A percentile compares a stretch with the other conserved stretches of the same genome.
Conservation (phyloP, 2,329 filamentous ascomycete genomes). For the Alternaria triticina region DNA sequence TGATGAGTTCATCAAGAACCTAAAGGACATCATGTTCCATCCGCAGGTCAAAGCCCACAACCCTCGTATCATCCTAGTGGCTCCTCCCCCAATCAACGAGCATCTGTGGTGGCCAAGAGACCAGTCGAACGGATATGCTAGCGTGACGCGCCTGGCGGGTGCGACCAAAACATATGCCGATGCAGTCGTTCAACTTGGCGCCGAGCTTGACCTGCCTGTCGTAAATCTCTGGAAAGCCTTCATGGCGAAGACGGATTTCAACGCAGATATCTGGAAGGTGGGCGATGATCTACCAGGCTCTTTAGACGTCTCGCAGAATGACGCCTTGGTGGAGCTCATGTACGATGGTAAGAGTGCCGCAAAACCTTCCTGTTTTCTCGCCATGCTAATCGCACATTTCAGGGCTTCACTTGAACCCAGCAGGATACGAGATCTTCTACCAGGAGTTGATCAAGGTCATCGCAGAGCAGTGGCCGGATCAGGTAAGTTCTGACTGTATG, state of each 20-base stretch:
- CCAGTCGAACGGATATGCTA: constrained; percentile 47
- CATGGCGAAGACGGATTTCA: constrained; percentile 68
- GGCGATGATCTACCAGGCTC: constrained; percentile 62
- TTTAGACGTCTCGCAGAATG: constrained; percentile 63
- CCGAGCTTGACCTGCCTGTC: constrained; percentile 63
- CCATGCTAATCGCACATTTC: constrained; percentile 14
- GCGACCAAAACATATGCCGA: constrained; percentile 68
- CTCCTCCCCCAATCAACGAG: constrained; percentile 84
- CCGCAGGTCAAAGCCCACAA: constrained; percentile 71
- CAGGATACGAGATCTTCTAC: constrained; percentile 64
- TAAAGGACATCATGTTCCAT: constrained; percentile 75
- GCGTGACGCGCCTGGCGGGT: constrained; percentile 61
- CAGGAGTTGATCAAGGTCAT: constrained; percentile 61
- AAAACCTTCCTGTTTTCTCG: neutral
- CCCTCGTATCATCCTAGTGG: constrained; percentile 76
- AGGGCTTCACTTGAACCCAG: constrained; percentile 65
- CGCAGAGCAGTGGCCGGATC: constrained; percentile 59
- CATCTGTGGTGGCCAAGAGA: constrained; percentile 64
- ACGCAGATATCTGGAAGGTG: constrained; percentile 42
- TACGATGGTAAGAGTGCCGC: constrained; percentile 58
- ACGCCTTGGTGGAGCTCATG: constrained; percentile 59
- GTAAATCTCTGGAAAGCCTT: constrained; percentile 82
- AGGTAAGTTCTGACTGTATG: constrained; percentile 26
- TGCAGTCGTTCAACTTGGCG: constrained; percentile 69
- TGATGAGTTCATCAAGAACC: constrained; percentile 75